Conservation (phyloP, 2,329 filamentous ascomycete genomes). For the Dothiorella sarmentorum region DNA sequence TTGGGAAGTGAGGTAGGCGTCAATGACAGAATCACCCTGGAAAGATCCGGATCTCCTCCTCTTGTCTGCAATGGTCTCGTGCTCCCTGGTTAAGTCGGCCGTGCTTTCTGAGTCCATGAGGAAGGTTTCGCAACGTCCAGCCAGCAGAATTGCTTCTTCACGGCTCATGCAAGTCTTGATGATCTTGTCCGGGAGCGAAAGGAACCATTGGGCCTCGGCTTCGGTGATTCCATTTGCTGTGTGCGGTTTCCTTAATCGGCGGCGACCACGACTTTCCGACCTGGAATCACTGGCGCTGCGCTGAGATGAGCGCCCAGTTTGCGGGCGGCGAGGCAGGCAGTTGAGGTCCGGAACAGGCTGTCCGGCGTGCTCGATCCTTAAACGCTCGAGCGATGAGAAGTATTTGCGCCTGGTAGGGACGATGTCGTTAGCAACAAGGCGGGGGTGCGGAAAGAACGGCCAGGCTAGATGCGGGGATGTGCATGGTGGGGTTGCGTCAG, state of each 20-base stretch:
- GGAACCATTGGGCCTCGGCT: slow-evolving; percentile 64
- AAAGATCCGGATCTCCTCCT: slow-evolving; percentile 3
- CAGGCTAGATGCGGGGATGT: not conserved
- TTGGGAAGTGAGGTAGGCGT: not conserved
- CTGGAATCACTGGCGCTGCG: slow-evolving; percentile 13
- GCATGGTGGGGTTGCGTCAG: not conserved
- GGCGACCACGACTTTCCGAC: slow-evolving; percentile 22
- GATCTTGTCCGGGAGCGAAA: slow-evolving; percentile 68
- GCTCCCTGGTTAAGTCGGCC: slow-evolving; percentile 2
- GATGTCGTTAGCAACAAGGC: slow-evolving; percentile 22
- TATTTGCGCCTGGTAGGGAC: slow-evolving; percentile 54
- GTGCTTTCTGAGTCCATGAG: slow-evolving; percentile 25
- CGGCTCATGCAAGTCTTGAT: slow-evolving; percentile 66
- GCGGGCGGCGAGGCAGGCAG: slow-evolving; percentile 17
- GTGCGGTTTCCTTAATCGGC: slow-evolving; percentile 36
- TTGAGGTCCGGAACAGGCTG: slow-evolving; percentile 1
- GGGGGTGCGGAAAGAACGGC: not conserved
- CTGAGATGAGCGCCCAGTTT: slow-evolving; percentile 7
- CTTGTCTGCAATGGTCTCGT: slow-evolving; percentile 1
- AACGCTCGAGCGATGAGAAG: slow-evolving; percentile 69
- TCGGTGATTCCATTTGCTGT: slow-evolving; percentile 41
- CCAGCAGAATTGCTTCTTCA: slow-evolving; percentile 66
- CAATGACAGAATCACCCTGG: slow-evolving; percentile 1
- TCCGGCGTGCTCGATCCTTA: slow-evolving; percentile 57
- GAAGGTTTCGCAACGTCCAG: slow-evolving; percentile 48